Evolutionary conservation across 2,329 filamentous ascomycete species (phyloP).

Genomic region (Endocalyx cinctus): DNA sequence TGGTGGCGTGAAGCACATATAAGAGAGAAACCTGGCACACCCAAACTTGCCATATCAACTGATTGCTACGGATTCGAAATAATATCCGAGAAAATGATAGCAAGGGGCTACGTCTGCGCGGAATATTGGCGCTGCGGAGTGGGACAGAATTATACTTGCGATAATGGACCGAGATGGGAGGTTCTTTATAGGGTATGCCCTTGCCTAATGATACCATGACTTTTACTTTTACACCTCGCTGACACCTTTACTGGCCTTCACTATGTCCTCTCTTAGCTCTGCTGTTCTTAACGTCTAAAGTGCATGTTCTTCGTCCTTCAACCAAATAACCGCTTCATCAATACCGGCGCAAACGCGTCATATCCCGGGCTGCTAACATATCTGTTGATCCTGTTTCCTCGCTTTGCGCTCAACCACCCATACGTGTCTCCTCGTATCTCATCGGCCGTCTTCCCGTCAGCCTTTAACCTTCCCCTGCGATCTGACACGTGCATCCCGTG

Average conservation of each 20-base stretch:
- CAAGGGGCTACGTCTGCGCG: too few species aligned
- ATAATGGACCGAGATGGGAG: too few species aligned
- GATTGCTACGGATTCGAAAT: too few species aligned
- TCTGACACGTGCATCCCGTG: slow-evolving; percentile 87
- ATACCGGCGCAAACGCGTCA: slow-evolving; percentile 58
- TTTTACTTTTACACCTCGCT: slow-evolving; percentile 20
- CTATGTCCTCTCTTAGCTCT: not conserved
- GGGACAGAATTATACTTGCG: too few species aligned
- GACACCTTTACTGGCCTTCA: slow-evolving; percentile 15
- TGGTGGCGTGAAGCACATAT: slow-evolving; percentile 75
- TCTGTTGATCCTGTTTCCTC: slow-evolving; percentile 76
- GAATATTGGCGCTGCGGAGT: too few species aligned
- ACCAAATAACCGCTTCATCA: slow-evolving; percentile 64
- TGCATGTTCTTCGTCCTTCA: slow-evolving; percentile 18
- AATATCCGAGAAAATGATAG: too few species aligned
- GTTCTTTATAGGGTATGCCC: slow-evolving; percentile 26
- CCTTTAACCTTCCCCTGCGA: slow-evolving; percentile 56
- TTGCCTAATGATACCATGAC: slow-evolving; percentile 28
- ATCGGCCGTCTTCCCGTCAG: slow-evolving; percentile 40
- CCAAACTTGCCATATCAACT: too few species aligned
- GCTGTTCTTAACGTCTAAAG: not conserved
- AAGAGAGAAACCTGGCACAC: slow-evolving; percentile 12
- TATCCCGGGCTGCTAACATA: slow-evolving; percentile 67
- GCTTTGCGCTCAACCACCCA: slow-evolving; percentile 69
- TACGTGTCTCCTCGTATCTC: slow-evolving; percentile 64